Evolutionary conservation across 768 basidiomycete genomes (phyloP), one percentile per base, ranked within the genome.

Genomic region (Kwoniella shandongensis): DNA sequence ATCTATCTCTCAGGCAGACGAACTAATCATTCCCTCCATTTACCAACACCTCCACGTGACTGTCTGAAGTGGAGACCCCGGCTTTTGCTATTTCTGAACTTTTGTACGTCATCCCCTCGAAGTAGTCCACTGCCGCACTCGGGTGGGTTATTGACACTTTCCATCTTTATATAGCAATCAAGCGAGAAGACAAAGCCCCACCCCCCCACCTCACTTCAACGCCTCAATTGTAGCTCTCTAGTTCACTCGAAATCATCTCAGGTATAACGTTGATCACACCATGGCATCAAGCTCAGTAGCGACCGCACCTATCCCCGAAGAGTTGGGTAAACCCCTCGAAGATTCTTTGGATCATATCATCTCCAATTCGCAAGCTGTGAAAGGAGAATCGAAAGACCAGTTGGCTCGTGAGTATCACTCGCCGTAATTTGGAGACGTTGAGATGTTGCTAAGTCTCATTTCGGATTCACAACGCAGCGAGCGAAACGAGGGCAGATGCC

Each of bases 301-400:
- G 7, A 59, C 59, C 1, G 32, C 49, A 13, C 25, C 49, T 1
- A 12, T 74, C 35, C 67, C 70, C 2, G 62, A 57, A 7, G 63
- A 67, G 38, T 29, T 63, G 29, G 73, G 63, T 12, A 62, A 65
- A 49, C 65, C 62, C 1, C 62, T 74, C 25, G 70, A 74, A 55
- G 63, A 66, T 7, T 65, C 65, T 6, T 42, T 74, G 10, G 54
- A 55, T 13, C 66, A 69, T 51, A 22, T 74, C 22, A 66, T 74
- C 6, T 62, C 53, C 26, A 59, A 66, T 39, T 60, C 61, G n/a
- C 23, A 47, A 18, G 23, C 23, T 1, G n/a, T 29, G 3, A 29
- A 17, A 26, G 65, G 54, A 22, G 48, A 46, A 3, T 27, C 40
- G 2, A 58, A 63, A 44, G 60, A 67, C 35, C 45, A 65, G 29